Evolutionary conservation across 148 eudicot genomes (phyloP), one percentile per base, ranked within the genome.

Genomic region (Arctostaphylos glauca): DNA sequence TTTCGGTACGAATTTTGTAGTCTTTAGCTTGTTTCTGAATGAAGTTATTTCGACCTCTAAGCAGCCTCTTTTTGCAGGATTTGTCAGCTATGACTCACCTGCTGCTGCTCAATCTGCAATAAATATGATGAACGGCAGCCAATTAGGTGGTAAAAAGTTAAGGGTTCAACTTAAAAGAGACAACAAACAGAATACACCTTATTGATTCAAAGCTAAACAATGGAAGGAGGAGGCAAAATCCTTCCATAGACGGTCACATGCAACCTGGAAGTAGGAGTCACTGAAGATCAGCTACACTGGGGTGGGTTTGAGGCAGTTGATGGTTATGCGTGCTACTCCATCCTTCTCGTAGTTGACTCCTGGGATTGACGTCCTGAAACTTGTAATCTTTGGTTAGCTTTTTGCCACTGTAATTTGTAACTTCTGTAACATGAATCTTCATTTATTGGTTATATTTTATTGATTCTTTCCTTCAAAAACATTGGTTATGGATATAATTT

Each of bases 151-250:
- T 90, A 97, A 97, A 87, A 97, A 94, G 88, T 88, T 97, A 91
- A 94, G 94, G 91, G 99, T 97, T 86, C 94, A 97, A 87, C 96
- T 91, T 56, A 97, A 97, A 91, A 89, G 97, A 90, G 97, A 93
- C 85, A 93, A 90, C 89, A 93, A 90, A 85, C 93, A 89, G 82
- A 94, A 60, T 83, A 90, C 86, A 84, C 78, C 92, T 60, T 91
- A 87, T 80, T 91, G 88, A 92, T 87, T 89, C 72, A 85, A 78
- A 71, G 87, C 83, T 74, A 84, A 67, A 58, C 68, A 54, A 31
- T 70, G 78, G 70, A 82, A 78, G 81, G 81, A 78, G 81, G 81
- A 82, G 53, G 52, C 80, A 47, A 78, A 81, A 54, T 68, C 66
- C 23, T 59, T 25, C 31, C 52, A 73, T 47, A 23, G 58, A 46